Percentiles rank a stretch among this genome's conserved stretches.
phyloP scores from a whole-genome alignment of 2,329 filamentous ascomycete species.

The Fusarium sp. region DNA sequence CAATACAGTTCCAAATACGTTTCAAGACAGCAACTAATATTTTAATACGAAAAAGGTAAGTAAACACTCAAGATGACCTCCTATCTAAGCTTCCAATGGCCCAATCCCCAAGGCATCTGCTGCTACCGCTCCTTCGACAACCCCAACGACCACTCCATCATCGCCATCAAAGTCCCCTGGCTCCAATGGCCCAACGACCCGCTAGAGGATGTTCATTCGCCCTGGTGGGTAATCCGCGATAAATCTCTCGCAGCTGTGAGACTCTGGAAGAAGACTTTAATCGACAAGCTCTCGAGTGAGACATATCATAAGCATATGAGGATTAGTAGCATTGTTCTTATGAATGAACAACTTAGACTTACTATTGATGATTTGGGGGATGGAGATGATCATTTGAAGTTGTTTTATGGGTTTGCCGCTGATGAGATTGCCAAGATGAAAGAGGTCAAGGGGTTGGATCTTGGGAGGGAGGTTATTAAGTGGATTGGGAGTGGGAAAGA shows the following conservation, averaged over 20 bases:
- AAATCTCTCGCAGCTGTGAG: neutral
- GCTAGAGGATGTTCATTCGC: neutral
- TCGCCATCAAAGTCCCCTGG: conserved; percentile 17
- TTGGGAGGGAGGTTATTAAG: conserved; percentile 15
- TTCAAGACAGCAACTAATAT: neutral
- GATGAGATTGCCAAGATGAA: conserved; percentile 15
- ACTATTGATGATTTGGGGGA: neutral
- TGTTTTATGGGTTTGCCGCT: conserved; percentile 23
- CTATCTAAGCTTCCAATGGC: conserved; percentile 16
- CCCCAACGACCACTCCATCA: conserved; percentile 4
- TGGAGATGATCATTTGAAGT: neutral
- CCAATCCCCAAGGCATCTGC: neutral
- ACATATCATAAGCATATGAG: conserved; percentile 3
- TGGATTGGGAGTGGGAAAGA: neutral
- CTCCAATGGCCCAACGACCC: conserved; percentile 22
- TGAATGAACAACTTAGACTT: conserved; percentile 18
- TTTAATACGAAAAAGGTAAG: neutral
- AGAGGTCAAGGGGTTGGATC: neutral
- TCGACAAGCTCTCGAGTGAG: neutral
- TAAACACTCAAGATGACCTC: neutral
- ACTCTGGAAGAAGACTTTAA: neutral
- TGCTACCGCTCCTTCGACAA: conserved; percentile 8
- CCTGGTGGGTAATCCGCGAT: conserved; percentile 3
- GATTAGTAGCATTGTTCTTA: conserved; percentile 1
- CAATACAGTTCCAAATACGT: neutral